These are phyloP conservation scores for Trichoderma sp. DNA, from an alignment of 2,329 filamentous ascomycete species.

Conservation along the genomic window DNA sequence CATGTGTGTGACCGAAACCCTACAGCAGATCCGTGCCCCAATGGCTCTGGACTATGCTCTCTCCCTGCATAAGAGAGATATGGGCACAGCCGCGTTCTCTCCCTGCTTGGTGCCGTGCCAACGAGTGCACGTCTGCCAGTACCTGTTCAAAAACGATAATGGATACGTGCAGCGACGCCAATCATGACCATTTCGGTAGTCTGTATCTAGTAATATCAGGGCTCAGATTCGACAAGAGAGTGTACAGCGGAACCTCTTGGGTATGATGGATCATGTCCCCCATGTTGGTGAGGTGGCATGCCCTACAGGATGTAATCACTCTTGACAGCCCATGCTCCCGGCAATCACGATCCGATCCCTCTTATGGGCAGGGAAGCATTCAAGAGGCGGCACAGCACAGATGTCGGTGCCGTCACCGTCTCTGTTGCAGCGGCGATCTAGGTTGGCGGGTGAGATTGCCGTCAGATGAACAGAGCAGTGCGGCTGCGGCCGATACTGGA, in stretches of 20 bases:
- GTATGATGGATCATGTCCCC: background rate
- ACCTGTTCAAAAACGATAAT: no score
- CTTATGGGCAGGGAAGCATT: background rate
- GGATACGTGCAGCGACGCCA: background rate
- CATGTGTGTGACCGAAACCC: slow-evolving; percentile 11
- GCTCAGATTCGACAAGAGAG: background rate
- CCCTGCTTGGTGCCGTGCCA: background rate
- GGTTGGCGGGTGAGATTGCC: background rate
- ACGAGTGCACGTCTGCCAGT: background rate
- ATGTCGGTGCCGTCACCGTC: slow-evolving; percentile 1
- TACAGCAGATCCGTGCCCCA: slow-evolving; percentile 13
- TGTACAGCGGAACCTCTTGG: background rate
- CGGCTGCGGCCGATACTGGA: background rate
- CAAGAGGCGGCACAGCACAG: background rate
- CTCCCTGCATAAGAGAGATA: background rate
- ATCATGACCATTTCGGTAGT: background rate
- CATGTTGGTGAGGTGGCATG: background rate
- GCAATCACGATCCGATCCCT: slow-evolving; percentile 8
- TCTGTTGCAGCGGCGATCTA: background rate
- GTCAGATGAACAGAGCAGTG: background rate
- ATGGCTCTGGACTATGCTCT: background rate
- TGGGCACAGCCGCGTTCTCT: background rate
- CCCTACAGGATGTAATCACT: background rate
- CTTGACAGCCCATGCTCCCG: background rate
- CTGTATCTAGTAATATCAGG: background rate